Evolutionary conservation across 768 basidiomycete genomes (phyloP).

Genomic region (Asterophora lycoperdoides): DNA sequence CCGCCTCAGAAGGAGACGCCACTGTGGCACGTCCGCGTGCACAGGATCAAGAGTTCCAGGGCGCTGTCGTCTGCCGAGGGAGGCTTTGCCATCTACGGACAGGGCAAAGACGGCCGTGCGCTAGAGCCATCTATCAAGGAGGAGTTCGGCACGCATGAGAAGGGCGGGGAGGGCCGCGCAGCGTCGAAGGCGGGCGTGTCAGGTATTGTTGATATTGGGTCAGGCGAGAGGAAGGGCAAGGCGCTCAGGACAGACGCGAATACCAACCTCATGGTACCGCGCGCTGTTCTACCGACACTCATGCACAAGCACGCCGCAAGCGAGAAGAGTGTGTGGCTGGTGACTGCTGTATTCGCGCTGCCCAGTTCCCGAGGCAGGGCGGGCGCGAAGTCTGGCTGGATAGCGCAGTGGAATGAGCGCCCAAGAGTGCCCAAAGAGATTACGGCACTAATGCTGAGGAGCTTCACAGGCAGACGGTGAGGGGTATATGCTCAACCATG

Average conservation of each 20-base stretch:
- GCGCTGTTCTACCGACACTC: constrained; percentile 66
- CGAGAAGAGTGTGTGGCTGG: constrained; percentile 49
- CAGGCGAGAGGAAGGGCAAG: constrained; percentile 26
- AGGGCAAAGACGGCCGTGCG: constrained; percentile 55
- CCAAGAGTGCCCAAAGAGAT: constrained; percentile 40
- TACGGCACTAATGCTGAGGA: constrained; percentile 8
- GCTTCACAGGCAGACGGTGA: constrained; percentile 10
- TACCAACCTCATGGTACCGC: constrained; percentile 62
- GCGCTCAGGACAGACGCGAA: constrained; percentile 70
- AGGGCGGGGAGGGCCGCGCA: constrained; percentile 45
- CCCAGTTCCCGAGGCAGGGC: constrained; percentile 37
- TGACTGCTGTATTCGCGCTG: constrained; percentile 62
- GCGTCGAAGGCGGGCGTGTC: constrained; percentile 58
- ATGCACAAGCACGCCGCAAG: constrained; percentile 41
- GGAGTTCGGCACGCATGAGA: constrained; percentile 47
- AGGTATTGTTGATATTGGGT: constrained; percentile 51
- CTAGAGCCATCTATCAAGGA: constrained; percentile 44
- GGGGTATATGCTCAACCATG: background rate
- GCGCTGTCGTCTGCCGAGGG: constrained; percentile 59
- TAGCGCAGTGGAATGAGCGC: constrained; percentile 43
- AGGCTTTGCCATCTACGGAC: constrained; percentile 69
- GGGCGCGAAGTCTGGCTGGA: constrained; percentile 43
- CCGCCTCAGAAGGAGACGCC: constrained; percentile 55
- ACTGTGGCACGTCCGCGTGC: constrained; percentile 67
- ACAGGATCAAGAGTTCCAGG: constrained; percentile 54